Conservation (phyloP, 2,329 filamentous ascomycete genomes). For the Coniochaeta pulveracea region DNA sequence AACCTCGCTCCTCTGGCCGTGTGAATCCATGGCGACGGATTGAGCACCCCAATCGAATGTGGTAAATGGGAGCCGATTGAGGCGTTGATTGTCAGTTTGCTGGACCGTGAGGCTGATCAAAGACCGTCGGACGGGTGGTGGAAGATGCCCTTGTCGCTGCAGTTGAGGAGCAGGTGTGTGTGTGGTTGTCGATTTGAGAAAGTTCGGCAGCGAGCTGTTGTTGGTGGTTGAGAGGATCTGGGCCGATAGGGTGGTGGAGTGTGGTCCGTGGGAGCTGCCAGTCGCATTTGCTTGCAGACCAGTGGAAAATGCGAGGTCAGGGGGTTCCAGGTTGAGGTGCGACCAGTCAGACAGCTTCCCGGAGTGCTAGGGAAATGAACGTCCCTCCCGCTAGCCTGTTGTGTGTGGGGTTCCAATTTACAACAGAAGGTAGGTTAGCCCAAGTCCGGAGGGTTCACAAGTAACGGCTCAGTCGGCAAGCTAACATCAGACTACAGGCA, state of each 20-base stretch:
- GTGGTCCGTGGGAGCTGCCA: slow-evolving; percentile 8
- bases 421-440: too few relatives aligned
- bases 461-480: too few relatives aligned
- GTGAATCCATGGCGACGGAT: slow-evolving; percentile 38
- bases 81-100: not conserved
- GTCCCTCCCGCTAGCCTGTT: too few relatives aligned
- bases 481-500: too few relatives aligned
- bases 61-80: not conserved
- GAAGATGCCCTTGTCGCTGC: not conserved
- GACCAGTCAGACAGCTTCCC: slow-evolving; percentile 4
- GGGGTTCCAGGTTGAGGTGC: slow-evolving; percentile 11
- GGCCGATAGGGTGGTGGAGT: not conserved
- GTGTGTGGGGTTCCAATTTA: too few relatives aligned
- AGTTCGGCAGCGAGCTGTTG: slow-evolving; percentile 2
- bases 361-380: too few relatives aligned
- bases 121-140: not conserved
- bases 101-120: not conserved
- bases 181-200: not conserved
- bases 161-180: not conserved
- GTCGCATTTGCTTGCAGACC: slow-evolving; percentile 7
- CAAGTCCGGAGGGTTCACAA: too few relatives aligned
- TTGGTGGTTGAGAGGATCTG: slow-evolving; percentile 1
- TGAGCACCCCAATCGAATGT: slow-evolving; percentile 2
- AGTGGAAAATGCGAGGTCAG: slow-evolving; percentile 17
- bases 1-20: slow-evolving; percentile 46